Conservation (phyloP, 2,329 filamentous ascomycete species). For the Fusarium luffae region DNA sequence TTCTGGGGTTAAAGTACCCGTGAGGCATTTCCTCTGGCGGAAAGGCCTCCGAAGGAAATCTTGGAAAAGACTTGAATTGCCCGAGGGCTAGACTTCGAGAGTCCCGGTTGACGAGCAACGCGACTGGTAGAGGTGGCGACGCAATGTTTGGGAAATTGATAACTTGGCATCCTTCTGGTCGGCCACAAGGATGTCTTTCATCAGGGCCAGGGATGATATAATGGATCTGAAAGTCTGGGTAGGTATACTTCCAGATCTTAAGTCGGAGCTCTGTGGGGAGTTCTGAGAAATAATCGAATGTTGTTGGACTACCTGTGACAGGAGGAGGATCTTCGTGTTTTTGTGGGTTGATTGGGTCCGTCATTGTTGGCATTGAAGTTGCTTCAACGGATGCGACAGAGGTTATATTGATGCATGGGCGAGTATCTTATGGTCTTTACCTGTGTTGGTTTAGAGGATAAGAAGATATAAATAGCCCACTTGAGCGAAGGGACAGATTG, state of each 20-base stretch:
- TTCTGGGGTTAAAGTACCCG: neutral
- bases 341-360: neutral
- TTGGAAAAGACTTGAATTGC: neutral
- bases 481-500: neutral
- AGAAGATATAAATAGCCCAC: neutral
- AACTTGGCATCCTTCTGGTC: neutral
- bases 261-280: neutral
- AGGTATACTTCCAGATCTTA: neutral
- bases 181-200: neutral
- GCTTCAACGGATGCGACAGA: rapidly evolving
- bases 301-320: neutral
- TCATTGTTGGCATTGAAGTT: neutral
- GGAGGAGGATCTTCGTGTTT: neutral
- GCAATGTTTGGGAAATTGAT: neutral
- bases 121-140: neutral
- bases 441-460: neutral
- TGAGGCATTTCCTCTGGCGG: neutral
- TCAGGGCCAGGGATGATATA: neutral
- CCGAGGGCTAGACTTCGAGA: neutral
- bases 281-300: neutral
- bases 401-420: rapidly evolving
- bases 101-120: neutral
- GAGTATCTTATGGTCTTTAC: neutral
- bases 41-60: neutral
- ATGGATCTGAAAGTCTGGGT: neutral